These are phyloP conservation scores for Aspergillus diversus DNA, from an alignment of 495 filamentous ascomycete species.

Conservation along the genomic window DNA sequence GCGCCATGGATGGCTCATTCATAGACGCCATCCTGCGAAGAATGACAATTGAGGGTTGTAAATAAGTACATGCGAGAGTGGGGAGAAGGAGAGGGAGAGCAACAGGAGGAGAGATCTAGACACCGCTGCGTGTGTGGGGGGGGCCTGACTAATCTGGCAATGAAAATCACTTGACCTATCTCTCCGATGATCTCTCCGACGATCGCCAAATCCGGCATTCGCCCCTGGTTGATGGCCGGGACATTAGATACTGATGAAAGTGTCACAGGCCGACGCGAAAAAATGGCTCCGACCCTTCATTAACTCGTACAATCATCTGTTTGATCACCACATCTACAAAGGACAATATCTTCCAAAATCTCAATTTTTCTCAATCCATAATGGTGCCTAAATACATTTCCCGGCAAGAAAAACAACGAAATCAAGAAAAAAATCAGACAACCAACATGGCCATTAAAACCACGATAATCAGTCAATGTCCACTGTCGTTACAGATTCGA, in stretches of 20 bases:
- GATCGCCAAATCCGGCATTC: no score
- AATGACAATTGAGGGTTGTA: neutral
- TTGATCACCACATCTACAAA: neutral
- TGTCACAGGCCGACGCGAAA: no score
- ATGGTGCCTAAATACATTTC: constrained; percentile 20
- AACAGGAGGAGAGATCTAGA: no score
- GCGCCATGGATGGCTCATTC: constrained; percentile 14
- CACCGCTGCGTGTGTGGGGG: no score
- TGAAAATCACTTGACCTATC: no score
- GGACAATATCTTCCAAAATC: constrained; percentile 15
- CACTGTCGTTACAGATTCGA: constrained; percentile 26
- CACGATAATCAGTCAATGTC: constrained; percentile 19
- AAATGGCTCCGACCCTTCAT: no score
- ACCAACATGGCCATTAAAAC: constrained; percentile 15
- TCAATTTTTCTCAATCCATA: constrained; percentile 11
- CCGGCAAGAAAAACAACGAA: constrained; percentile 3
- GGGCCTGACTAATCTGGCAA: no score
- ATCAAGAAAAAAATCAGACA: constrained; percentile 14
- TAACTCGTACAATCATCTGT: no score
- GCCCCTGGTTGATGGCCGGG: no score
- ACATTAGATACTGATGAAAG: no score
- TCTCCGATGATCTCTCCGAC: no score
- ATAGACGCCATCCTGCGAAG: constrained; percentile 15
- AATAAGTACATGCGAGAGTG: neutral
- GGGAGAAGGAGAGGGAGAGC: neutral